phyloP scores from a whole-genome alignment of 495 filamentous ascomycete species.

The Annulohypoxylon moriforme region DNA sequence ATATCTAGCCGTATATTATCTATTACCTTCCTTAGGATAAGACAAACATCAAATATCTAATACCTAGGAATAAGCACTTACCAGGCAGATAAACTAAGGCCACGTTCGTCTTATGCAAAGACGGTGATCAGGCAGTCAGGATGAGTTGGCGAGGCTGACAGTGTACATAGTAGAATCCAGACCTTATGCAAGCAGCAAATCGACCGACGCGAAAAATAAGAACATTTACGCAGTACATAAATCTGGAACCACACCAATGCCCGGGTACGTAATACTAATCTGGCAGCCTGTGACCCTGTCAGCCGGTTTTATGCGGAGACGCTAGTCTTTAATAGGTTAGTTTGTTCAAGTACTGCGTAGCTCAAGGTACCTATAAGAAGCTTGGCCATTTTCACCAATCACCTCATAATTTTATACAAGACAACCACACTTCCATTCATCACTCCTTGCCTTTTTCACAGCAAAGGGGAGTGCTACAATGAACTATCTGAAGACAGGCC shows the following conservation, averaged over 20 bases:
- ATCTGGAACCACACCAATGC: not conserved
- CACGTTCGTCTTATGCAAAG: conserved; percentile 6
- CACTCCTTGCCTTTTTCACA: too few species aligned
- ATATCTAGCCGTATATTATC: not conserved
- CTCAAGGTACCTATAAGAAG: not conserved
- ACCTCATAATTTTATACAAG: not conserved
- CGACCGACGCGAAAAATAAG: conserved; percentile 28
- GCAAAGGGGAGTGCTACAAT: not conserved
- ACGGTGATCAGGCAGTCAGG: too few species aligned
- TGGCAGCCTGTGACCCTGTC: conserved; percentile 29
- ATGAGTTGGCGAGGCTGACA: conserved; percentile 28
- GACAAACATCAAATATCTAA: not conserved
- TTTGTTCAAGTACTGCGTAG: too few species aligned
- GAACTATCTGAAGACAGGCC: not conserved
- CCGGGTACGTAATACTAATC: conserved; percentile 13
- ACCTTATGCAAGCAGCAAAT: conserved; percentile 11
- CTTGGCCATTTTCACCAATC: conserved; percentile 8
- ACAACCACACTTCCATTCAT: not conserved
- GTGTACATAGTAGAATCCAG: not conserved
- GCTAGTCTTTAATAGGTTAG: conserved; percentile 21
- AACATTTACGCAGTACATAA: not conserved
- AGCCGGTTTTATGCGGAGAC: not conserved
- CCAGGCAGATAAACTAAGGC: conserved; percentile 12
- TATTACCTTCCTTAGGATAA: not conserved
- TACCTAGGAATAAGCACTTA: not conserved